Percentiles rank a stretch among this genome's conserved stretches.
Evolutionary conservation across 805 yeast genomes (phyloP).

Genomic region (Candida xyloterini): DNA sequence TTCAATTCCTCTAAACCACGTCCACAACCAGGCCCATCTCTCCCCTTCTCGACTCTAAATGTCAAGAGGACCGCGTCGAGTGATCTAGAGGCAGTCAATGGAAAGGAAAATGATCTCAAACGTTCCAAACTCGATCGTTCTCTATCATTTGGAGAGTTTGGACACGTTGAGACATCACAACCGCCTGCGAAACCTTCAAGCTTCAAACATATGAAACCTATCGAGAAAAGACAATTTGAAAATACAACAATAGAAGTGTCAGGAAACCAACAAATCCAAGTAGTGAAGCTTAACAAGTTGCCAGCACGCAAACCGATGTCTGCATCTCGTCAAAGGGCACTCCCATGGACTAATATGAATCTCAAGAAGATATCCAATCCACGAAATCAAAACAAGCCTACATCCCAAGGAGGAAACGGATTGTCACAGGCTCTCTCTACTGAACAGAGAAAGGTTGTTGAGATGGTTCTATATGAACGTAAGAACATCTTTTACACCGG

Average conservation of each 20-base stretch:
- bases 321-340: constrained; percentile 16
- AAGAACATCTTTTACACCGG: constrained; percentile 73
- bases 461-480: constrained; percentile 47
- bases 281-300: background rate
- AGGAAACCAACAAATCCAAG: background rate
- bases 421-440: constrained; percentile 11
- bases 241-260: constrained; percentile 7
- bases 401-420: background rate
- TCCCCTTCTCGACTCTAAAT: constrained; percentile 2
- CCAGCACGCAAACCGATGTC: constrained; percentile 6
- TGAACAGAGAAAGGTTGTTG: constrained; percentile 49
- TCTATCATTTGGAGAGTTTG: constrained; percentile 2
- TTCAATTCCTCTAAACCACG: constrained; percentile 15
- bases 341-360: constrained; percentile 19
- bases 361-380: constrained; percentile 20
- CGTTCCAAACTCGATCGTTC: constrained; percentile 1
- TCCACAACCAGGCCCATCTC: background rate
- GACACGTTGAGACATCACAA: background rate
- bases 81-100: background rate
- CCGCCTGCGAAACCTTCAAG: constrained; percentile 4
- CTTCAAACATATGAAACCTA: constrained; percentile 25
- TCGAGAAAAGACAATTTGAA: constrained; percentile 14
- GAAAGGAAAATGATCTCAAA: constrained; percentile 4
- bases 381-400: constrained; percentile 10
- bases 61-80: constrained; percentile 1